These are phyloP conservation scores for Lecanoromycetidae sp. DNA, from an alignment of 2,329 filamentous ascomycete genomes.

Conservation along the genomic window DNA sequence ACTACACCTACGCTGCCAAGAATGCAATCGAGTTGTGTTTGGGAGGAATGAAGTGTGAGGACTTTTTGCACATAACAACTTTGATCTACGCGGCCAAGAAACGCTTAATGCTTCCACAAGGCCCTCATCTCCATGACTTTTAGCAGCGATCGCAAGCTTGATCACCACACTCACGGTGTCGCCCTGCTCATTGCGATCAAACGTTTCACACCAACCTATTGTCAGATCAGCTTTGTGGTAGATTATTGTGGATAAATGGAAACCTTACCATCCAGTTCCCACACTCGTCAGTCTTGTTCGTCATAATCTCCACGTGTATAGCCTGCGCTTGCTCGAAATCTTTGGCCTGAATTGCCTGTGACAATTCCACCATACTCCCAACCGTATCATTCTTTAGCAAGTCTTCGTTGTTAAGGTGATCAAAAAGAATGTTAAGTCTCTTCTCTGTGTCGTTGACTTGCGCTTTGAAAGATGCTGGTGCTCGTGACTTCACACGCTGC, in stretches of 20 bases:
- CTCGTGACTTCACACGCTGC: constrained; percentile 74
- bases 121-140: neutral
- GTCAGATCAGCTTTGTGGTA: constrained; percentile 30
- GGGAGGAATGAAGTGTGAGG: neutral
- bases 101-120: neutral
- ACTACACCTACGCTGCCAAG: too few relatives aligned
- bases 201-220: constrained; percentile 61
- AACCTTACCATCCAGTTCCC: constrained; percentile 73
- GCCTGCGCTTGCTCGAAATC: constrained; percentile 56
- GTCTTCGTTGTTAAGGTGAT: constrained; percentile 93
- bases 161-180: constrained; percentile 40
- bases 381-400: constrained; percentile 64
- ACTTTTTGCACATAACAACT: neutral
- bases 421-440: constrained; percentile 83
- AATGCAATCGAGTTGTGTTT: too few relatives aligned
- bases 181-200: constrained; percentile 69
- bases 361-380: constrained; percentile 36
- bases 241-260: neutral
- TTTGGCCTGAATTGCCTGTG: constrained; percentile 54
- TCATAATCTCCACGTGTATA: constrained; percentile 64
- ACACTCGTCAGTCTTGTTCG: constrained; percentile 66
- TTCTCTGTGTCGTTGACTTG: constrained; percentile 94
- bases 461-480: constrained; percentile 71
- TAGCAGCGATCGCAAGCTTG: neutral
- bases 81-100: constrained; percentile 1